A percentile compares a stretch with the other conserved stretches of the same genome.
Conservation (phyloP, 2,329 filamentous ascomycete species). For the Orbilia oligospora region DNA sequence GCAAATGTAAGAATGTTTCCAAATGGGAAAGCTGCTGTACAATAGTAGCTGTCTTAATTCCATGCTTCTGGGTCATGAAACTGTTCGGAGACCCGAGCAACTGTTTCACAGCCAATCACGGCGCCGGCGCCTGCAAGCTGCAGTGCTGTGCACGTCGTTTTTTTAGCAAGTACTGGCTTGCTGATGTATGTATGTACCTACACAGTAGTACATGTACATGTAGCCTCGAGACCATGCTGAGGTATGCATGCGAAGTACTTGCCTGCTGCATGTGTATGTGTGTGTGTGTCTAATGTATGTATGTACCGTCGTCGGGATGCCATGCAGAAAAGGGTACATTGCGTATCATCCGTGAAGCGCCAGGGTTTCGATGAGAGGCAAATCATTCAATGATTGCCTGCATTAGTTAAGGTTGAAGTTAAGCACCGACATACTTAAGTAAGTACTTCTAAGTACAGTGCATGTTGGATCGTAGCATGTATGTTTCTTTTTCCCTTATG, state of each 20-base stretch:
- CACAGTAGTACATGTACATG: no score
- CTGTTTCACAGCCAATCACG: slow-evolving; percentile 53
- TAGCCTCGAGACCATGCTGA: no score
- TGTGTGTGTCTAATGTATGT: not conserved
- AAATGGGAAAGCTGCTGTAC: slow-evolving; percentile 13
- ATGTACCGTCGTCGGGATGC: slow-evolving; percentile 14
- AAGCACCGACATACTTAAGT: slow-evolving; percentile 15
- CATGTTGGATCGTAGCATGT: no score
- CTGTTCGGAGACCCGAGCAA: slow-evolving; percentile 35
- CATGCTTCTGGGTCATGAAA: slow-evolving; percentile 41
- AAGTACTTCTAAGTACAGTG: no score
- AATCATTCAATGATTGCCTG: slow-evolving; percentile 33
- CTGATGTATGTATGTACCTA: not conserved
- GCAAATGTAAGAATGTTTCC: slow-evolving; percentile 35
- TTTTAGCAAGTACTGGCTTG: slow-evolving; percentile 17
- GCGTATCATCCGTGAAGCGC: slow-evolving; percentile 35
- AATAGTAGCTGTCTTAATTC: slow-evolving; percentile 10
- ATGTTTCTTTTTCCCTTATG: no score
- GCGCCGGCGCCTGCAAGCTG: slow-evolving; percentile 25
- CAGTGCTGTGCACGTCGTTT: slow-evolving; percentile 13
- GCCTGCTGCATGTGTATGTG: not conserved
- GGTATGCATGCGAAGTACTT: no score
- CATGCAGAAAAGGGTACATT: slow-evolving; percentile 8
- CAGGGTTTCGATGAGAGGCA: slow-evolving; percentile 21
- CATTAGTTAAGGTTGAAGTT: slow-evolving; percentile 41